Percentiles rank a stretch among this genome's conserved stretches.
Evolutionary conservation across 2,329 filamentous ascomycete genomes (phyloP).

Genomic region (Chaetomium sp.): DNA sequence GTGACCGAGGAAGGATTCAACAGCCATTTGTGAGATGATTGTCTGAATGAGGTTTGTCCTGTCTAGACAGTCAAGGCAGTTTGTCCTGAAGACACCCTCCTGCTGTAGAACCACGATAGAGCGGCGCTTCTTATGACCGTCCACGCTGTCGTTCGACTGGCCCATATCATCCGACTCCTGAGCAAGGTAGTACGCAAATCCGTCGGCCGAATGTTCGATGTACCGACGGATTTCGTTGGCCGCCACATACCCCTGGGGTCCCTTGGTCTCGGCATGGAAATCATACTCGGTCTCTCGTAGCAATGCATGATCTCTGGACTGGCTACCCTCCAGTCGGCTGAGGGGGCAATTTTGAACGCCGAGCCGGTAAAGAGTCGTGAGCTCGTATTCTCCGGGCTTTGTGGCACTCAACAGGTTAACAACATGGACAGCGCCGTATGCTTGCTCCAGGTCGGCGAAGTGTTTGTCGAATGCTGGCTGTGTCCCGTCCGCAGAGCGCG

Average conservation of each 20-base stretch:
- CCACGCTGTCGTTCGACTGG: constrained; percentile 44
- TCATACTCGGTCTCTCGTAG: constrained; percentile 87
- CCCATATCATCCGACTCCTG: constrained; percentile 65
- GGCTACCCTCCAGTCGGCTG: constrained; percentile 59
- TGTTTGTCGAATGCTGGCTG: constrained; percentile 96
- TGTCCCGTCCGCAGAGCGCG: constrained; percentile 83
- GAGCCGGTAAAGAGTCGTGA: constrained; percentile 76
- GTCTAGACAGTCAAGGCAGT: constrained; percentile 94
- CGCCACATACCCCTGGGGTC: constrained; percentile 83
- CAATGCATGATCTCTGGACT: constrained; percentile 69
- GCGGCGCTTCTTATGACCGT: constrained; percentile 41
- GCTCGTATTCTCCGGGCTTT: constrained; percentile 82
- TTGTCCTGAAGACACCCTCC: constrained; percentile 93
- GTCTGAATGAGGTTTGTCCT: constrained; percentile 96
- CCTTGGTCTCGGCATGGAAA: constrained; percentile 92
- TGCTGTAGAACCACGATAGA: constrained; percentile 80
- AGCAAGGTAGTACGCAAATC: constrained; percentile 89
- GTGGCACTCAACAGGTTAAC: constrained; percentile 91
- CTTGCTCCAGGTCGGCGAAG: constrained; percentile 81
- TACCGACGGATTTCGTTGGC: constrained; percentile 80
- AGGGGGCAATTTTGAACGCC: constrained; percentile 76
- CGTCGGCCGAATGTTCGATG: constrained; percentile 77
- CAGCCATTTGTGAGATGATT: constrained; percentile 89
- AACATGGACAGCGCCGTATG: constrained; percentile 88
- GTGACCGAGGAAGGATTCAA: constrained; percentile 80